phyloP scores from a whole-genome alignment of 78 protist species.

The Dictyostelium firmibasis region DNA sequence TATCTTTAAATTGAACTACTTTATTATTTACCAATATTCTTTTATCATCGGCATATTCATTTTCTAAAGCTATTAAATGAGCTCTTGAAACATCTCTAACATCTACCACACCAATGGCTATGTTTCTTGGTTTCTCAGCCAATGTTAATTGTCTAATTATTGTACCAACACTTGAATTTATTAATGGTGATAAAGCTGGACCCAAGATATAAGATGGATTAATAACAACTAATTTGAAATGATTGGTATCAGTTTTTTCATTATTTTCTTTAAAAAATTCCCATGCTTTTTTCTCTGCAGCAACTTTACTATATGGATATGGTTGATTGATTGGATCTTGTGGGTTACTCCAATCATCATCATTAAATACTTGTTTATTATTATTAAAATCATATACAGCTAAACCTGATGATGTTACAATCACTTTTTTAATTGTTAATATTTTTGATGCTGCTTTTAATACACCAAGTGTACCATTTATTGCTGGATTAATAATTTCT shows the following conservation, averaged over 20 bases:
- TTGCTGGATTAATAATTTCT: slow-evolving; percentile 15
- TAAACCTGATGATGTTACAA: neutral
- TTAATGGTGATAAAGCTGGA: neutral
- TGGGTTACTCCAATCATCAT: neutral
- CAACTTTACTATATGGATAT: neutral
- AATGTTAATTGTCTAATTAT: neutral
- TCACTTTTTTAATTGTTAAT: neutral
- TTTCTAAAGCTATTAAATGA: neutral
- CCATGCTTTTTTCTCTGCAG: slow-evolving; percentile 34
- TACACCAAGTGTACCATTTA: neutral
- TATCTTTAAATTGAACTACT: neutral
- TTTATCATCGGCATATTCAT: neutral
- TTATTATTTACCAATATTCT: neutral
- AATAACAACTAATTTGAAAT: neutral
- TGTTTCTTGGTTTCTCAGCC: neutral
- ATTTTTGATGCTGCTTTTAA: neutral
- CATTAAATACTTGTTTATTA: neutral
- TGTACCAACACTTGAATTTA: neutral
- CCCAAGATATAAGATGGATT: slow-evolving; percentile 2
- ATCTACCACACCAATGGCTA: neutral
- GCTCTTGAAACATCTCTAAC: neutral
- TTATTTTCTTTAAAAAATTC: neutral
- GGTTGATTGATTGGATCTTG: neutral
- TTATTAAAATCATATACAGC: neutral
- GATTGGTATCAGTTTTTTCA: neutral